phyloP scores from a whole-genome alignment of 1,284 basidiomycete species.

The Moesziomyces sp. region DNA sequence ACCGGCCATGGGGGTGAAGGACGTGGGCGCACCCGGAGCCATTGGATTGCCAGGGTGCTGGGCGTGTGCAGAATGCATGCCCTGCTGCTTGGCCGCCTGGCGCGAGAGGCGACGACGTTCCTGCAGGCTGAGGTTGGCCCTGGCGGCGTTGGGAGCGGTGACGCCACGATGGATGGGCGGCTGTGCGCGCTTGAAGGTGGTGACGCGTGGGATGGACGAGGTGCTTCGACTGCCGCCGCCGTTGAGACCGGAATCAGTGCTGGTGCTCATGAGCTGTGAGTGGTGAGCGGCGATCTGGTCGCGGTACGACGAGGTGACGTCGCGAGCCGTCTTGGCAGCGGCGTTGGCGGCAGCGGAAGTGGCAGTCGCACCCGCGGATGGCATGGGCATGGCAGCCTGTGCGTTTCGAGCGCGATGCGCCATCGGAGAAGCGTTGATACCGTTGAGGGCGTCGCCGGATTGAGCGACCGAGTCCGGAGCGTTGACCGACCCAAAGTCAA shows the following conservation, averaged over 20 bases:
- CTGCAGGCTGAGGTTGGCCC: constrained; percentile 49
- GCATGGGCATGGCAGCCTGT: not conserved
- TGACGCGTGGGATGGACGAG: constrained; percentile 35
- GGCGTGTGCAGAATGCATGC: not conserved
- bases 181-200: constrained; percentile 35
- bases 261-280: constrained; percentile 44
- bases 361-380: not conserved
- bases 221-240: constrained; percentile 22
- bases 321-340: constrained; percentile 8
- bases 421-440: not conserved
- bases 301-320: constrained; percentile 40
- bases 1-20: constrained; percentile 16
- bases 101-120: constrained; percentile 59
- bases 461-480: not conserved
- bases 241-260: constrained; percentile 15
- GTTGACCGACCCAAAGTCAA: constrained; percentile 17
- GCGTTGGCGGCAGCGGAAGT: not conserved
- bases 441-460: constrained; percentile 1
- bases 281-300: constrained; percentile 52
- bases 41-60: constrained; percentile 14
- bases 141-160: constrained; percentile 24
- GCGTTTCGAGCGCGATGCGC: not conserved
- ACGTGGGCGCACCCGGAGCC: constrained; percentile 1
- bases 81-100: constrained; percentile 36
- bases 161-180: constrained; percentile 25